Conservation (phyloP, 1,139 yeast species). For the Debaryomyces sp. region DNA sequence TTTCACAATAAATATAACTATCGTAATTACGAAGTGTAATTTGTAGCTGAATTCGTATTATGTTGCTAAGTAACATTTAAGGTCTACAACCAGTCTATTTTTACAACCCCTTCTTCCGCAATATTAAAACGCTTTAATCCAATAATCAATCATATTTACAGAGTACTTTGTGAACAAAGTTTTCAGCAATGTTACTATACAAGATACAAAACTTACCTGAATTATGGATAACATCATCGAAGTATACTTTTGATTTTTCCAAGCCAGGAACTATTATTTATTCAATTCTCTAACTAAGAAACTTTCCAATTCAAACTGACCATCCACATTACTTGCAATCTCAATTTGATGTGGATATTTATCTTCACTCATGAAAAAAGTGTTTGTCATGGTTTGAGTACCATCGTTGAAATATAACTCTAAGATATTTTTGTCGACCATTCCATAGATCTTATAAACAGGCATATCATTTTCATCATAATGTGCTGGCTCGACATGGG, state of each 20-base stretch:
- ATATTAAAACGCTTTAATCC: not conserved
- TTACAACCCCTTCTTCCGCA: not conserved
- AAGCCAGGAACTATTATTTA: not conserved
- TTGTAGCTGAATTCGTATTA: not conserved
- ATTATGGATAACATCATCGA: not conserved
- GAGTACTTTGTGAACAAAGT: not conserved
- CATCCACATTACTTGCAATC: not conserved
- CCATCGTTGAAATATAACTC: constrained; percentile 31
- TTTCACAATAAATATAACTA: not conserved
- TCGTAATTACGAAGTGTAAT: not conserved
- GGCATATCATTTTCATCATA: constrained; percentile 9
- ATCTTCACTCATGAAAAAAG: constrained; percentile 12
- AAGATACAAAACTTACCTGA: not conserved
- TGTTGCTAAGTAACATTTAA: not conserved
- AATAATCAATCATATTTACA: too few relatives aligned
- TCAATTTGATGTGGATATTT: constrained; percentile 9
- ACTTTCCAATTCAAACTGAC: constrained; percentile 1
- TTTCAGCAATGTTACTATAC: too few relatives aligned
- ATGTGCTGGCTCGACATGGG: constrained; percentile 14
- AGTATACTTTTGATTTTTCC: not conserved
- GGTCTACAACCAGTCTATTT: not conserved
- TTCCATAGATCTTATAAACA: constrained; percentile 22
- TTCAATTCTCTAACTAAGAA: constrained; percentile 4
- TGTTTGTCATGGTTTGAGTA: constrained; percentile 13
- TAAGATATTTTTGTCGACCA: constrained; percentile 25